A percentile compares a stretch with the other conserved stretches of the same genome.
phyloP scores from a whole-genome alignment of 2,329 filamentous ascomycete genomes.

The Xylariaceae sp. region DNA sequence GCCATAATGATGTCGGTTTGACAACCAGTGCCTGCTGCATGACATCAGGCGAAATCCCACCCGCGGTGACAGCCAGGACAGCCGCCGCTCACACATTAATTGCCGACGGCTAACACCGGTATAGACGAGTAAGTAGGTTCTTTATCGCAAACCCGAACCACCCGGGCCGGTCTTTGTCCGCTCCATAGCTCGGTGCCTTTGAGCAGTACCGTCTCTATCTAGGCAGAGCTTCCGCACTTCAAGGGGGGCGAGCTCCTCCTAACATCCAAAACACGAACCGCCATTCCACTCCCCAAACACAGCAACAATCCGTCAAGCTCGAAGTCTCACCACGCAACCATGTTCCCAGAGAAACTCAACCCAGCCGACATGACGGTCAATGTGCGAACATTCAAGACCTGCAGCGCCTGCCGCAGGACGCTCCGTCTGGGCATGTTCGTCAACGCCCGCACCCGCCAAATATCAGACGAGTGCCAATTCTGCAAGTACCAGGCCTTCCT shows the following conservation, averaged over 20 bases:
- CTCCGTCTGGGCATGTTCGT: slow-evolving; percentile 15
- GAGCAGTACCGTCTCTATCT: not conserved
- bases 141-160: not conserved
- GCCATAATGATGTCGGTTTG: too few relatives aligned
- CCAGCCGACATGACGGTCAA: not conserved
- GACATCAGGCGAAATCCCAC: too few relatives aligned
- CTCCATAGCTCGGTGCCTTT: not conserved
- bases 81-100: not conserved
- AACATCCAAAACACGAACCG: not conserved
- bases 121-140: not conserved
- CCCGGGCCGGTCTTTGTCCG: not conserved
- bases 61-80: not conserved
- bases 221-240: too few relatives aligned
- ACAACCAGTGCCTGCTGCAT: too few relatives aligned
- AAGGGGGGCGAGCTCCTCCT: too few relatives aligned
- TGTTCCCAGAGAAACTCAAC: too few relatives aligned
- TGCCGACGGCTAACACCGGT: not conserved
- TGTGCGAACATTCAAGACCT: slow-evolving; percentile 8
- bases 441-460: slow-evolving; percentile 3
- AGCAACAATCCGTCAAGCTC: too few relatives aligned
- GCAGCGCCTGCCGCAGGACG: slow-evolving; percentile 6
- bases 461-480: slow-evolving; percentile 5
- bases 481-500: slow-evolving; percentile 11
- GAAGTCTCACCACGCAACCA: too few relatives aligned
- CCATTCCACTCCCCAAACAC: not conserved